Base-by-base conservation (phyloP, 176 grass and related monocot genomes). In the Aegilops longissima region DNA sequence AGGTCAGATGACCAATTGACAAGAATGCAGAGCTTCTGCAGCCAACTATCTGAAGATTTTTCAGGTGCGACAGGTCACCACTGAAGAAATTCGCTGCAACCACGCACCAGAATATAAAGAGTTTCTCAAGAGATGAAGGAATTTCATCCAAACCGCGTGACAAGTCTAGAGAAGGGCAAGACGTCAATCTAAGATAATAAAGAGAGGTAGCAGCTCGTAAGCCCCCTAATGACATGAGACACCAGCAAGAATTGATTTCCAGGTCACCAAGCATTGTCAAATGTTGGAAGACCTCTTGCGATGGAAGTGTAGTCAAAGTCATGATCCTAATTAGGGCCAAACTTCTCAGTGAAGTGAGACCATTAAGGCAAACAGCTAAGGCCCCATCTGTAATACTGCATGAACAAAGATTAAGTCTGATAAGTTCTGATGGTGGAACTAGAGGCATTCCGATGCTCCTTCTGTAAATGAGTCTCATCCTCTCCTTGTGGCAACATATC, bases 11-110 rank as follows among this genome's bases (percentile, higher is more conserved):
- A 3, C 18, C 18, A 0, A 58, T 58, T 0, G 18, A 58, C 54
- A 58, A 21, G 2, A 18, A 58, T 21, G 54, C 18, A 58, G 0
- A 0, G 54, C 18, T 58, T 58, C 54, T 0, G 54, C 54, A 58
- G 54, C 18, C 6, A 58, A 0, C 0, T 2, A 58, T 8, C 6
- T 0, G 0, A 58, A 58, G 5, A 2, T 8, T 0, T 58, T 0
- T 58, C 54, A 58, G 18, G 6, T 58, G 54, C 18, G 54, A 0
- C 0, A 58, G 54, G 0, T 0, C 17, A 58, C 2, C 21, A 58
- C 18, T 21, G 54, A 21, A 21, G 6, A 21, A 58, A 58, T 58
- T 58, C 21, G 0, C 54, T 58, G 0, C 54, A 58, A 58, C 18
- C 1, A 8, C 0, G 2, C 54, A 58, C 6, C 2, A 21, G 1